Conservation (phyloP, 208 protist genomes). For the Trypanosoma caninum region DNA sequence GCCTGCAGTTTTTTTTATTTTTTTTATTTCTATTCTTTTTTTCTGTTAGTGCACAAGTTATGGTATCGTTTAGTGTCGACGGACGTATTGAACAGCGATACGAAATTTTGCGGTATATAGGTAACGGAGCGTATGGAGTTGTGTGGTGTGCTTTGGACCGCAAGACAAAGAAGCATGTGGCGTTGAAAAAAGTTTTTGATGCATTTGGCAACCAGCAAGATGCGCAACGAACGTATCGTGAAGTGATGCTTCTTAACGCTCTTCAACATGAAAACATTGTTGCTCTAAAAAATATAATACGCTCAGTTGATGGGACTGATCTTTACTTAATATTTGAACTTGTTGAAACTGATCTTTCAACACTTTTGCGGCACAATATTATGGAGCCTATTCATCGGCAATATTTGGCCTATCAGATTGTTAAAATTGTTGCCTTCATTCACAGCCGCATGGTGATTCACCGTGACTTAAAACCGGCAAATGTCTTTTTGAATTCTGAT, state of each 20-base stretch:
- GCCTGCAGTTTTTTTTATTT: neutral
- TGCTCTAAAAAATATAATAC: slow-evolving; percentile 93
- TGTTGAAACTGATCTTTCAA: slow-evolving; percentile 92
- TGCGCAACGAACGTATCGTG: slow-evolving; percentile 94
- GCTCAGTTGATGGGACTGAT: slow-evolving; percentile 95
- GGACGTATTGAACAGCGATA: slow-evolving; percentile 92
- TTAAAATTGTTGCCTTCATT: slow-evolving; percentile 93
- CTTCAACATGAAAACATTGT: slow-evolving; percentile 92
- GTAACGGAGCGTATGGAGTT: slow-evolving; percentile 95
- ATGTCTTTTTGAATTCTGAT: slow-evolving; percentile 92
- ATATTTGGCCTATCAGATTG: slow-evolving; percentile 95
- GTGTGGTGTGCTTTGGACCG: slow-evolving; percentile 94
- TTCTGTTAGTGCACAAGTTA: slow-evolving; percentile 13
- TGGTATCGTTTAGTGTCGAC: slow-evolving; percentile 85
- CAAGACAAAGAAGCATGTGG: slow-evolving; percentile 77
- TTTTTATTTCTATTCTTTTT: neutral
- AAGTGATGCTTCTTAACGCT: slow-evolving; percentile 95
- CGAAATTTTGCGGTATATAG: slow-evolving; percentile 91
- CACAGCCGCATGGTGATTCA: slow-evolving; percentile 89
- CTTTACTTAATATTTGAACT: slow-evolving; percentile 98
- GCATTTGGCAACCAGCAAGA: slow-evolving; percentile 94
- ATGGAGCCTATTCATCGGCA: slow-evolving; percentile 93
- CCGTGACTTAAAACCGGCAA: slow-evolving; percentile 92
- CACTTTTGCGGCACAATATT: slow-evolving; percentile 94
- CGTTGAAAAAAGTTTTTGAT: slow-evolving; percentile 97